Evolutionary conservation across 306 rosid species (phyloP).

Genomic region (Acacia melanoxylon): DNA sequence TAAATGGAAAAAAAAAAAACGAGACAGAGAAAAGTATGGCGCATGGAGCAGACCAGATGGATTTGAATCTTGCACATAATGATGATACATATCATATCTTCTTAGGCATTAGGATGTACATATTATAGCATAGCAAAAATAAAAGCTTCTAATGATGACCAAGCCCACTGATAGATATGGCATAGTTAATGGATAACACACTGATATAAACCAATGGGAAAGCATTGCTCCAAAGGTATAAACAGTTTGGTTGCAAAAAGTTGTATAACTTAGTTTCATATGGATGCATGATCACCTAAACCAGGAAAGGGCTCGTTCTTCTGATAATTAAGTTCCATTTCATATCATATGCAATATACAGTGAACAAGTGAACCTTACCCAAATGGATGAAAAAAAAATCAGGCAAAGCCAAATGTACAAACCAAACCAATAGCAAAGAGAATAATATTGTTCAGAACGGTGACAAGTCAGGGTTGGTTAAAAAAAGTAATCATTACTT

Average conservation of each 20-base stretch:
- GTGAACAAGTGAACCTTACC: too few species aligned
- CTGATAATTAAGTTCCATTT: too few species aligned
- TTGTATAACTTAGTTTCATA: not conserved
- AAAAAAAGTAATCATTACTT: too few species aligned
- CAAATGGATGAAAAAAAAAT: too few species aligned
- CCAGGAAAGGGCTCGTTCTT: not conserved
- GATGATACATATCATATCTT: not conserved
- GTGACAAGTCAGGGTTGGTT: too few species aligned
- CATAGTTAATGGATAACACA: not conserved
- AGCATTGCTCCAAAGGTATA: not conserved
- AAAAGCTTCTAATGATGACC: not conserved
- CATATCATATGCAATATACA: too few species aligned
- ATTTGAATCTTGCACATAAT: constrained; percentile 7
- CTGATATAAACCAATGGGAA: not conserved
- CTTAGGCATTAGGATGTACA: not conserved
- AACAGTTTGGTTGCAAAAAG: not conserved
- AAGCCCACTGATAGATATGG: not conserved
- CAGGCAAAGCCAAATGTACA: too few species aligned
- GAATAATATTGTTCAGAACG: too few species aligned
- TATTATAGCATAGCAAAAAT: not conserved
- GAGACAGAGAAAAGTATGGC: too few species aligned
- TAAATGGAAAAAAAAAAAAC: too few species aligned
- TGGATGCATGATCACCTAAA: not conserved
- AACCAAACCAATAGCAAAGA: too few species aligned
- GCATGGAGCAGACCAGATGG: not conserved